Base-by-base conservation (phyloP, 2,329 filamentous ascomycete genomes). In the Pseudocercospora ulei region DNA sequence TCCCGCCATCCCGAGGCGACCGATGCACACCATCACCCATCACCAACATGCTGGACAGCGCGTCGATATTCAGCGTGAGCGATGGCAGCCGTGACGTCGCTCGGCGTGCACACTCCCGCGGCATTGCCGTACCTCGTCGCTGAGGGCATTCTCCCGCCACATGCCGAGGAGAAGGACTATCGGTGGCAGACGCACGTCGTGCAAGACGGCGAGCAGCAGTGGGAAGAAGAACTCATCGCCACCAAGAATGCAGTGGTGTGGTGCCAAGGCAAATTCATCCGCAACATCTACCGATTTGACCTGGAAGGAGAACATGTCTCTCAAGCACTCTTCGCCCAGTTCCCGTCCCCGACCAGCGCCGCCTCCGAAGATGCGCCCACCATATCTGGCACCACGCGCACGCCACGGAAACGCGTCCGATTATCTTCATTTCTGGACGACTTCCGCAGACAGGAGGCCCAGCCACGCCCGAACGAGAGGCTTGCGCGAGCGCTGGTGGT, bases 81-180 rank as follows among this genome's bases (percentile, higher is more conserved):
- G 40, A 98, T 98, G 92, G 88, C 88, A 53, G 78, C 82, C 59
- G 76, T 95, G 65, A 82, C 77, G 62, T 95, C 88, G 49, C 74
- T 95, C 56, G 90, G 90, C 62, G 71, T 94, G 57, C 88, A 96
- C 68, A 78, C 82, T 65, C 87, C 92, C 44, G 76, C 82, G 45
- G 86, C 81, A 49, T 71, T 96, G 48, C 76, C 76, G 46, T 85
- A 90, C 67, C 78, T 93, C 48, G 73, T 94, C 51, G 72, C 79
- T 51, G 87, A 96, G 62, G 73, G 77, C 41, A 72, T 93, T 25
- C 69, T 96, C 1, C 74, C 80, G 11, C 62, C 71, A 29, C 73
- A 90, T 46, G 74, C 82, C 3, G 64, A 74, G 11, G 62, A 73
- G 16, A 69, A 75, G 20, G 71, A 72, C 3, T 96, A 93, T 61